Evolutionary conservation across 2,329 filamentous ascomycete genomes (phyloP).

Genomic region (Myotisia sp.): DNA sequence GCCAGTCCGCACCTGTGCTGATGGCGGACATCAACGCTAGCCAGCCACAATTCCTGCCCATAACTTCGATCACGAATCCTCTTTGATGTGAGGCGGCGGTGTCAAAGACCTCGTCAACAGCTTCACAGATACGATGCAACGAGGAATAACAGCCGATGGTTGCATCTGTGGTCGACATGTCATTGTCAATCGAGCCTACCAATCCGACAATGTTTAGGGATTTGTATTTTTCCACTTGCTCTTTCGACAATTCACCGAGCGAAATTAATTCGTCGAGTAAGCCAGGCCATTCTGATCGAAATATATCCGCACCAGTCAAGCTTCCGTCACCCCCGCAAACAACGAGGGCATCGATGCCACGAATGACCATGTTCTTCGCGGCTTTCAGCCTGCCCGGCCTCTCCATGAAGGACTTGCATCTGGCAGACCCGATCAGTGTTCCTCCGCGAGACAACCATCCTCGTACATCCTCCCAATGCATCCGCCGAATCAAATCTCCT

Average conservation of each 20-base stretch:
- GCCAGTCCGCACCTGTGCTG: constrained; percentile 85
- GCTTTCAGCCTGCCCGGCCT: constrained; percentile 67
- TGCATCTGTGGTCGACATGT: constrained; percentile 90
- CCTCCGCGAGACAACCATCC: constrained; percentile 89
- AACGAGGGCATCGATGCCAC: constrained; percentile 88
- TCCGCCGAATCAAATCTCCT: constrained; percentile 71
- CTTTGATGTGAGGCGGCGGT: constrained; percentile 91
- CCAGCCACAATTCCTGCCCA: constrained; percentile 97
- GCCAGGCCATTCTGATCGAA: constrained; percentile 81
- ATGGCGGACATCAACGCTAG: constrained; percentile 91
- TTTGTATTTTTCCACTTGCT: constrained; percentile 61
- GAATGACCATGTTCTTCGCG: constrained; percentile 84
- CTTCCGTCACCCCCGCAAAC: constrained; percentile 96
- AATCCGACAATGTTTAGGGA: constrained; percentile 92
- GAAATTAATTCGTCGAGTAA: constrained; percentile 72
- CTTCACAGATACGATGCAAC: constrained; percentile 80
- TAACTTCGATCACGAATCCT: constrained; percentile 95
- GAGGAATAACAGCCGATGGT: constrained; percentile 96
- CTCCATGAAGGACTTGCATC: constrained; percentile 85
- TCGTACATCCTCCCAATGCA: constrained; percentile 86
- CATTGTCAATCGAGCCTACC: constrained; percentile 96
- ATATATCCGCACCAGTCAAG: constrained; percentile 86
- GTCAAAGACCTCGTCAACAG: constrained; percentile 85
- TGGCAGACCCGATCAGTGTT: constrained; percentile 87
- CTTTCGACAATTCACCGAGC: constrained; percentile 52